Percentiles rank a stretch among this genome's conserved stretches.
phyloP scores from a whole-genome alignment of 2,329 filamentous ascomycete species.

The Grosmannia clavigera region DNA sequence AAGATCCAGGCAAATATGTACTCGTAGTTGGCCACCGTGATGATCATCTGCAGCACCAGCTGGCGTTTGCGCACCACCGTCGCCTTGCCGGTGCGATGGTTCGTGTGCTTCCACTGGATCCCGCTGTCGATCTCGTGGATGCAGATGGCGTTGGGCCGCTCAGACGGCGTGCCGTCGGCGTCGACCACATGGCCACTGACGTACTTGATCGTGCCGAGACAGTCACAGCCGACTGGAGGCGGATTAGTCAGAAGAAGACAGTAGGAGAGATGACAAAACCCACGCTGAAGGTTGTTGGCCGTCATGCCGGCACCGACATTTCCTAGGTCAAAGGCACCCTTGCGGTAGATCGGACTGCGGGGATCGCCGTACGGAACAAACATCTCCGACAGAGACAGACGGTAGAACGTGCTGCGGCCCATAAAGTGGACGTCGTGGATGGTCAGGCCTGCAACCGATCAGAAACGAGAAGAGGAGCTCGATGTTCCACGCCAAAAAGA shows the following conservation, averaged over 20 bases:
- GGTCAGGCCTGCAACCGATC: conserved; percentile 29
- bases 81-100: conserved; percentile 48
- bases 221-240: conserved; percentile 43
- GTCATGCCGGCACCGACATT: conserved; percentile 54
- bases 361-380: conserved; percentile 53
- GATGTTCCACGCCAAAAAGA: not conserved
- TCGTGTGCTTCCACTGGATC: conserved; percentile 59
- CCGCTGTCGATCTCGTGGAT: conserved; percentile 59
- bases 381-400: conserved; percentile 58
- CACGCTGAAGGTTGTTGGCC: conserved; percentile 49
- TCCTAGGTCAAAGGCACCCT: conserved; percentile 62
- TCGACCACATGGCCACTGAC: conserved; percentile 44
- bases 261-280: not conserved
- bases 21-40: conserved; percentile 60
- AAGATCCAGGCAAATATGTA: conserved; percentile 43
- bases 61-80: conserved; percentile 47
- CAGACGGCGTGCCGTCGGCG: conserved; percentile 36
- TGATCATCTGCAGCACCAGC: conserved; percentile 55
- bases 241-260: not conserved
- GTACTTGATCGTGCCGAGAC: conserved; percentile 51
- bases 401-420: conserved; percentile 50
- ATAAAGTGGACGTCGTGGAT: conserved; percentile 59
- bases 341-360: conserved; percentile 52
- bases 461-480: not conserved
- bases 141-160: conserved; percentile 44